A percentile compares a stretch with the other conserved stretches of the same genome.
Conservation (phyloP, 1,284 basidiomycete genomes). For the Trichosporon coremiiforme region DNA sequence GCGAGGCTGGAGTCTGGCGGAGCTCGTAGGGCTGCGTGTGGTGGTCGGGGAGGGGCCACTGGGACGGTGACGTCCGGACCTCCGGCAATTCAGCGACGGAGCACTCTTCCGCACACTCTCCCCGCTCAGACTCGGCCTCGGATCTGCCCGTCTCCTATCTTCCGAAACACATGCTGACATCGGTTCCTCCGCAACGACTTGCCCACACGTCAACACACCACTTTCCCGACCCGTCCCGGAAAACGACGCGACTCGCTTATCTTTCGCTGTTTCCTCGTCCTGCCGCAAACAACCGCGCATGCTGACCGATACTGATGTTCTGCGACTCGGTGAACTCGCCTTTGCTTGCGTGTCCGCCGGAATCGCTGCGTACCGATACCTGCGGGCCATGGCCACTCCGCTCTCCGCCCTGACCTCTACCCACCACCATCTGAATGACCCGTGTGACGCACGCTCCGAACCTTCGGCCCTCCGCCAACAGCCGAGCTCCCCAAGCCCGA, state of each 20-base stretch:
- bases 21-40: too few species aligned
- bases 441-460: not conserved
- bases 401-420: too few species aligned
- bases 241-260: not conserved
- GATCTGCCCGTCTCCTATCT: not conserved
- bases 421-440: too few species aligned
- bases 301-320: not conserved
- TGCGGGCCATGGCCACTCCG: not conserved
- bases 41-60: too few species aligned
- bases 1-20: too few species aligned
- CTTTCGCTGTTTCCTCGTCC: not conserved
- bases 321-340: not conserved
- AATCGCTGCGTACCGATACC: too few species aligned
- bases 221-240: constrained; percentile 1
- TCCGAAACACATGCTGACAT: constrained; percentile 7
- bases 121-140: not conserved
- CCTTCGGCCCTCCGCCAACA: not conserved
- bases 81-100: not conserved
- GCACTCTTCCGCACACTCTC: not conserved
- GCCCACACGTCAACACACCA: constrained; percentile 1
- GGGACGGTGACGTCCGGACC: not conserved
- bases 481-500: constrained; percentile 56
- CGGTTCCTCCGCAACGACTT: constrained; percentile 1
- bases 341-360: not conserved
- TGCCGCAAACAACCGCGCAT: not conserved